phyloP scores from a whole-genome alignment of 306 rosid genomes.

The Hippophae rhamnoides region DNA sequence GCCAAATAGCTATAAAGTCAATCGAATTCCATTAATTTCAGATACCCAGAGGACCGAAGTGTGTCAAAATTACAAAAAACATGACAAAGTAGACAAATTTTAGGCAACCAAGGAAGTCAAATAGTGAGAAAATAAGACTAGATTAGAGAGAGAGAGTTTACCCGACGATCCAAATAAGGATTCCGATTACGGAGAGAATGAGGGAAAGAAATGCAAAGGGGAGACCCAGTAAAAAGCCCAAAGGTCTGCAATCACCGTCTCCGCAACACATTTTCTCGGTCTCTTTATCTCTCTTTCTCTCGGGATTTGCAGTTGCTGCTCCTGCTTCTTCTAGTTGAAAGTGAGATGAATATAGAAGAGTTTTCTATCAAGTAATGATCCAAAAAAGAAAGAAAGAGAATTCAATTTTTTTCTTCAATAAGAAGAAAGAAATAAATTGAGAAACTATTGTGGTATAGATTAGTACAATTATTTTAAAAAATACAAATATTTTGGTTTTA shows the following conservation, averaged over 20 bases:
- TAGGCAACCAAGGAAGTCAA: background rate
- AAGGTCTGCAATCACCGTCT: conserved; percentile 86
- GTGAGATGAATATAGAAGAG: background rate
- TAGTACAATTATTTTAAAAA: too few species aligned
- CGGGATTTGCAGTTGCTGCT: background rate
- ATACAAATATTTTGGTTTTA: too few species aligned
- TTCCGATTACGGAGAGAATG: conserved; percentile 59
- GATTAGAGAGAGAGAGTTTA: conserved; percentile 5
- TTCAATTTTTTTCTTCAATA: too few species aligned
- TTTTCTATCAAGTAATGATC: too few species aligned
- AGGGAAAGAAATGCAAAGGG: conserved; percentile 74
- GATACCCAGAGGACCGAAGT: conserved; percentile 7
- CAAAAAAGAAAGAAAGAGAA: too few species aligned
- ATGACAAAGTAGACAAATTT: background rate
- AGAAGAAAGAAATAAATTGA: too few species aligned
- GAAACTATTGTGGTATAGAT: too few species aligned
- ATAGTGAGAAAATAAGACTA: background rate
- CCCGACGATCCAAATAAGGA: conserved; percentile 76
- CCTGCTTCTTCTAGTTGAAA: background rate
- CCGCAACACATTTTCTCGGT: conserved; percentile 41
- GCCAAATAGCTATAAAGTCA: background rate
- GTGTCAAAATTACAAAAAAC: background rate
- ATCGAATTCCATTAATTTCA: background rate
- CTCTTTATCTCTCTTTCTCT: background rate
- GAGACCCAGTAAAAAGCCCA: conserved; percentile 82